Base-by-base conservation (phyloP, 2,329 filamentous ascomycete genomes). In the Fusarium ambrosium region DNA sequence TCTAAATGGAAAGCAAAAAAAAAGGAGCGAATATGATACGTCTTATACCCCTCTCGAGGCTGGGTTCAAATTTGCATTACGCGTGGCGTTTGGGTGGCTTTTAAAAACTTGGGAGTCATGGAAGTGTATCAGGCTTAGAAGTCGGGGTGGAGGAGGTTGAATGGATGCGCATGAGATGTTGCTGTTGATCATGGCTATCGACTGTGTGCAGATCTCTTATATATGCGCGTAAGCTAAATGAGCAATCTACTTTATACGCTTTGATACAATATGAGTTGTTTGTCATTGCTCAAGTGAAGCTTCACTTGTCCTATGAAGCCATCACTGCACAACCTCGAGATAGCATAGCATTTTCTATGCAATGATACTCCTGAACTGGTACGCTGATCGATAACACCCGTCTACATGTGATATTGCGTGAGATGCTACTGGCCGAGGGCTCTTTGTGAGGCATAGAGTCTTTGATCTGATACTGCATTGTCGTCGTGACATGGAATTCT, bases 381-480 rank as follows among this genome's bases (percentile, higher is more conserved):
- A 70, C 51, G 20, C 63, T 11, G 56, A 60, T 13, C 62, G 48
- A 27, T 58, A 20, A 43, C 10, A 20, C 7, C 66, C 64, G 7
- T 62, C 70, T 51, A 74, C 66, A 11, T 86, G 93, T 32, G 92
- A 94, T 75, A 87, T 95, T 3, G 89, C 95, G 5, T 92, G 93
- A 45, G 93, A 95, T 79, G 95, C 93, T 81, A 92, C 92, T 4
- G 93, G 93, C 24, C 90, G 90, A 69, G 93, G 94, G 79, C 86
- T 92, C 13, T 95, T 95, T 79, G 84, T 92, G 24, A 88, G 95
- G 34, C 92, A 95, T 73, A 34, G 92, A 95, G 77, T 92, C 92
- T 0, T 81, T 95, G n/a, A 84, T 95, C 13, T 84, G 90, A 8
- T 84, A 93, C 68, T 92, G 89, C 76, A 89, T 95, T 58, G 83